Percentiles rank a stretch among this genome's conserved stretches.
phyloP scores from a whole-genome alignment of 2,329 filamentous ascomycete species.

The Aureobasidium melanogenum region DNA sequence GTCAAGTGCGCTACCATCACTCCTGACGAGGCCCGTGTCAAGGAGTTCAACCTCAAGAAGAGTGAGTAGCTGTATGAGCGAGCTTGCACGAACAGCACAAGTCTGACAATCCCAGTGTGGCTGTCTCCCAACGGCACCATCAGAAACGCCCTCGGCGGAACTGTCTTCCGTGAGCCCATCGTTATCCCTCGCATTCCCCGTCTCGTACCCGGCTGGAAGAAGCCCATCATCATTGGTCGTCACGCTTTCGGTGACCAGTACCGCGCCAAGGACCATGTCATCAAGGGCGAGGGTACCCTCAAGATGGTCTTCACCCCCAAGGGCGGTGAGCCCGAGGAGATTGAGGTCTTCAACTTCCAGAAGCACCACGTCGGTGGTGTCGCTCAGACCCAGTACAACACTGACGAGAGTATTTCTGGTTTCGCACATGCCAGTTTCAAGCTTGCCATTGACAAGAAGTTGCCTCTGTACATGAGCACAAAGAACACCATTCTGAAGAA shows the following conservation, averaged over 20 bases:
- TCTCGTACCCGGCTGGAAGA: slow-evolving; percentile 94
- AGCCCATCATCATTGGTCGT: slow-evolving; percentile 97
- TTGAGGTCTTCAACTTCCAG: slow-evolving; percentile 87
- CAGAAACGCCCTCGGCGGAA: slow-evolving; percentile 68
- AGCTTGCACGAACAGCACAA: neutral
- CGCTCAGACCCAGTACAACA: slow-evolving; percentile 96
- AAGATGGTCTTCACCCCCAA: slow-evolving; percentile 89
- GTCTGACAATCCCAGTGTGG: slow-evolving; percentile 61
- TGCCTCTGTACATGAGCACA: slow-evolving; percentile 99
- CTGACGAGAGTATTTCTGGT: slow-evolving; percentile 84
- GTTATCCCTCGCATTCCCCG: slow-evolving; percentile 89
- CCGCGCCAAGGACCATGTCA: slow-evolving; percentile 85
- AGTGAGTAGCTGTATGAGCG: slow-evolving; percentile 47
- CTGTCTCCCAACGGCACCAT: slow-evolving; percentile 91
- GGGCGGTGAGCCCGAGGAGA: slow-evolving; percentile 69
- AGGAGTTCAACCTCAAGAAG: slow-evolving; percentile 98
- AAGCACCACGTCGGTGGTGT: slow-evolving; percentile 64
- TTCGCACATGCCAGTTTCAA: slow-evolving; percentile 98
- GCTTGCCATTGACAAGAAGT: slow-evolving; percentile 74
- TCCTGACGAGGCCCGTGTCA: slow-evolving; percentile 87
- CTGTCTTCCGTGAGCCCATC: slow-evolving; percentile 98
- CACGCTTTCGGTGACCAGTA: slow-evolving; percentile 99
- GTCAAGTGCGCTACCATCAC: slow-evolving; percentile 99
- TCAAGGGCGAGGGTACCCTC: slow-evolving; percentile 75
- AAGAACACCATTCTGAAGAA: slow-evolving; percentile 99